phyloP scores from a whole-genome alignment of 202 grass and related monocot species.

The Saccharum hybrid region DNA sequence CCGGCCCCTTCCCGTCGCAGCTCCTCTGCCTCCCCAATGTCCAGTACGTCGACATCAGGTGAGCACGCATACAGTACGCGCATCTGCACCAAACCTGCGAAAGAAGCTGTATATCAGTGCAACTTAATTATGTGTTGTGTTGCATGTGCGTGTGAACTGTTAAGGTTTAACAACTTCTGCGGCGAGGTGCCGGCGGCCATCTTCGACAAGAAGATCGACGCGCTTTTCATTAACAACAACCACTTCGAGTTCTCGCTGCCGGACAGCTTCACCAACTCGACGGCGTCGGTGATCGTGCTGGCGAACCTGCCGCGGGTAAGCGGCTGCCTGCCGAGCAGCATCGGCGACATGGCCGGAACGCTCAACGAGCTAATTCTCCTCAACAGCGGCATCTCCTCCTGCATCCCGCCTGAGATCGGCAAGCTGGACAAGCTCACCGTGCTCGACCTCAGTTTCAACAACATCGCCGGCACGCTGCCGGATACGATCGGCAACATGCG shows the following conservation, averaged over 20 bases:
- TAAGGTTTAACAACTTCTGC: conserved; percentile 80
- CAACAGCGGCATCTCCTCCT: conserved; percentile 87
- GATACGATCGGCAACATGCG: conserved; percentile 58
- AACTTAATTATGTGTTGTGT: not conserved
- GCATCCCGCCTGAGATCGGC: conserved; percentile 90
- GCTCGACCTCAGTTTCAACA: conserved; percentile 90
- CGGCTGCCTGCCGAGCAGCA: conserved; percentile 84
- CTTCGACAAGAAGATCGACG: conserved; percentile 82
- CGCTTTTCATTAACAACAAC: conserved; percentile 98
- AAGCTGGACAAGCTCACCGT: conserved; percentile 76
- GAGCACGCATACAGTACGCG: not conserved
- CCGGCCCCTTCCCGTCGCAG: conserved; percentile 60
- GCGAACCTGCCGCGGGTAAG: conserved; percentile 69
- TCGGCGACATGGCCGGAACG: conserved; percentile 75
- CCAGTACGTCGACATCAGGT: conserved; percentile 76
- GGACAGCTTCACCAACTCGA: conserved; percentile 72
- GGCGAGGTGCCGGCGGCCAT: conserved; percentile 68
- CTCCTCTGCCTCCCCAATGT: conserved; percentile 67
- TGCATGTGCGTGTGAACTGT: not conserved
- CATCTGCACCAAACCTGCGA: not conserved
- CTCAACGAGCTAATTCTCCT: conserved; percentile 75
- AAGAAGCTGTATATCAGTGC: not conserved
- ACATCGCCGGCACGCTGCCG: conserved; percentile 55
- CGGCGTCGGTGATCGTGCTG: conserved; percentile 83
- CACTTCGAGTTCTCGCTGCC: conserved; percentile 75